A percentile compares a stretch with the other conserved stretches of the same genome.
Conservation (phyloP, 106 monocot species). For the Dioscorea alata region DNA sequence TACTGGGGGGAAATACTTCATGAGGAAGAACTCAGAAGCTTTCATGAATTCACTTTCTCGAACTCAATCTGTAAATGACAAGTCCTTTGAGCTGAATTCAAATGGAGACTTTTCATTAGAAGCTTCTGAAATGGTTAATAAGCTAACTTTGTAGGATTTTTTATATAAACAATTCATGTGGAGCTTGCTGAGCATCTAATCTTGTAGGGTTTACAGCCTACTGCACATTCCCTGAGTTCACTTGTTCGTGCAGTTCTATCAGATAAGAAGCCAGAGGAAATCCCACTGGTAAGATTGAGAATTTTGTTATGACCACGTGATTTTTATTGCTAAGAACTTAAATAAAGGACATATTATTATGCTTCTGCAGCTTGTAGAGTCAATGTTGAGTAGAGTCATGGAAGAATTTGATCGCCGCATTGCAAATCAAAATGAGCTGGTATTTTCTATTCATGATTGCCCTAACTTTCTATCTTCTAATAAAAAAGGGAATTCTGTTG, state of each 20-base stretch:
- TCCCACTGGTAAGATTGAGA: conserved; percentile 47
- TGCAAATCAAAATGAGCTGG: conserved; percentile 65
- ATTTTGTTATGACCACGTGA: neutral
- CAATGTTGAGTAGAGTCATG: conserved; percentile 67
- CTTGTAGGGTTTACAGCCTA: conserved; percentile 28
- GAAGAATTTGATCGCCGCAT: conserved; percentile 74
- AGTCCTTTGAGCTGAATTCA: conserved; percentile 30
- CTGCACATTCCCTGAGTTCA: conserved; percentile 55
- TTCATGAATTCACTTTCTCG: conserved; percentile 48
- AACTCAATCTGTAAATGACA: conserved; percentile 37
- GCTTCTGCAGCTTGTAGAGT: conserved; percentile 64
- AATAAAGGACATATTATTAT: neutral
- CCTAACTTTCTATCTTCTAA: neutral
- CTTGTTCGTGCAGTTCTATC: conserved; percentile 62
- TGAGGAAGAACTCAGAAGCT: conserved; percentile 68
- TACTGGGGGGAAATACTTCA: conserved; percentile 48
- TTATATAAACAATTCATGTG: neutral
- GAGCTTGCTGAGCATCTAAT: neutral
- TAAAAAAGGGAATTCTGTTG: neutral
- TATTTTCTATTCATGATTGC: conserved; percentile 16
- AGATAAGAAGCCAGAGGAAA: conserved; percentile 84
- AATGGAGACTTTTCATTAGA: conserved; percentile 25
- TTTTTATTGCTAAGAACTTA: no score
- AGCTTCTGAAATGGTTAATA: conserved; percentile 67
- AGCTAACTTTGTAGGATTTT: conserved; percentile 1